Evolutionary conservation across 1,139 yeast species (phyloP).

Genomic region (Yamadazyma dendronema): DNA sequence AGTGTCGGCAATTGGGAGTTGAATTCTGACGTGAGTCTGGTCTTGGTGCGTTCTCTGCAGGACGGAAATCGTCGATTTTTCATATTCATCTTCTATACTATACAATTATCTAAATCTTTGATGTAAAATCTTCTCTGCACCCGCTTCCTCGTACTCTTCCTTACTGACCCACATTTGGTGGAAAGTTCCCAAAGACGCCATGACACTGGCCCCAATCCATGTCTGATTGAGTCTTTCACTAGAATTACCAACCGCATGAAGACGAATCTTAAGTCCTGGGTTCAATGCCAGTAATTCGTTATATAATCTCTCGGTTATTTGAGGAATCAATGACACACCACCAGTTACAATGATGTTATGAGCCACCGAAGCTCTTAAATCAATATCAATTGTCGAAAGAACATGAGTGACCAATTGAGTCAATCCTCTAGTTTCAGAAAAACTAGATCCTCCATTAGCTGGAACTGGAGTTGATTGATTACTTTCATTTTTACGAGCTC

Average conservation of each 20-base stretch:
- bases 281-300: constrained; percentile 68
- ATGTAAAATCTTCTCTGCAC: constrained; percentile 72
- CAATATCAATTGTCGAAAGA: constrained; percentile 76
- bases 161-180: constrained; percentile 96
- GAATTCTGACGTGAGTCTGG: too few species aligned
- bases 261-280: constrained; percentile 90
- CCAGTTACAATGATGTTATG: constrained; percentile 93
- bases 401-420: constrained; percentile 70
- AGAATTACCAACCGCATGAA: constrained; percentile 84
- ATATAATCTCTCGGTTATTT: constrained; percentile 77
- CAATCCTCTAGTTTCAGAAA: constrained; percentile 46
- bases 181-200: constrained; percentile 91
- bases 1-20: too few species aligned
- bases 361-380: constrained; percentile 84
- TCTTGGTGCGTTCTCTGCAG: too few species aligned
- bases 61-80: background rate
- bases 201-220: constrained; percentile 95
- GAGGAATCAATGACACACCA: constrained; percentile 83
- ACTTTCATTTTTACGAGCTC: constrained; percentile 49
- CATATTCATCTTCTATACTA: background rate
- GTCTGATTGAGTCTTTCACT: constrained; percentile 81
- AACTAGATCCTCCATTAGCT: constrained; percentile 7
- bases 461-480: constrained; percentile 42
- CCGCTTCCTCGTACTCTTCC: constrained; percentile 89
- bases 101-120: constrained; percentile 64